Evolutionary conservation across 352 stramenopile species (phyloP).

Genomic region (Pseudoperonospora humuli): DNA sequence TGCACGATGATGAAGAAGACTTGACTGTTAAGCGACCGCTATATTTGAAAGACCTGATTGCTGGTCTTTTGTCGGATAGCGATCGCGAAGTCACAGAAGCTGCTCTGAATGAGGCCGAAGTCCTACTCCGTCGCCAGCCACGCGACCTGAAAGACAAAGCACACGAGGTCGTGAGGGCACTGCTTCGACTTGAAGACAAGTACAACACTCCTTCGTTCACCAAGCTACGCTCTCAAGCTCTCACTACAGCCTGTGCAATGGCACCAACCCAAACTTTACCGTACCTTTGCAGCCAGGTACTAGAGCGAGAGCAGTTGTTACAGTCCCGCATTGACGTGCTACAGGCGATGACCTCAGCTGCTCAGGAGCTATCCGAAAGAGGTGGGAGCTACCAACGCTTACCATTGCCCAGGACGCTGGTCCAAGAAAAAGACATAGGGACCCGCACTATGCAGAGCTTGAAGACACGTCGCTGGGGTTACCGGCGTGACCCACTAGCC

Average conservation of each 20-base stretch:
- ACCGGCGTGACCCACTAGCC: constrained; percentile 43
- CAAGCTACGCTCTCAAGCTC: constrained; percentile 32
- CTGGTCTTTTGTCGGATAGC: constrained; percentile 43
- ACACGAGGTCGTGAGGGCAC: constrained; percentile 36
- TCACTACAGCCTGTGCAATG: constrained; percentile 41
- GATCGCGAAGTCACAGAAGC: constrained; percentile 48
- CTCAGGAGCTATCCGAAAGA: constrained; percentile 59
- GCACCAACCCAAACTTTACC: constrained; percentile 37
- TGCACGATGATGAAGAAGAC: constrained; percentile 64
- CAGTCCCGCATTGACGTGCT: constrained; percentile 65
- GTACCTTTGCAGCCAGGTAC: constrained; percentile 51
- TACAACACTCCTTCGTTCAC: constrained; percentile 54
- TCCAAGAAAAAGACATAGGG: constrained; percentile 31
- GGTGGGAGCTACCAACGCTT: constrained; percentile 15
- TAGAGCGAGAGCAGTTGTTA: constrained; percentile 68
- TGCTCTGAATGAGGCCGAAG: constrained; percentile 46
- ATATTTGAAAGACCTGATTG: constrained; percentile 67
- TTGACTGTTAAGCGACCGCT: constrained; percentile 44
- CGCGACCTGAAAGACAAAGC: constrained; percentile 59
- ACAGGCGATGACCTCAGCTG: constrained; percentile 41
- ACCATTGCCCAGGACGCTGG: constrained; percentile 28
- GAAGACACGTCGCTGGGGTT: constrained; percentile 64
- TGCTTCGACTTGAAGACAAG: constrained; percentile 71
- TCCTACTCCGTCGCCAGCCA: constrained; percentile 41
- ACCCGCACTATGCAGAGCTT: constrained; percentile 39